phyloP scores from a whole-genome alignment of 495 filamentous ascomycete species.

The Penicillium alfredii region DNA sequence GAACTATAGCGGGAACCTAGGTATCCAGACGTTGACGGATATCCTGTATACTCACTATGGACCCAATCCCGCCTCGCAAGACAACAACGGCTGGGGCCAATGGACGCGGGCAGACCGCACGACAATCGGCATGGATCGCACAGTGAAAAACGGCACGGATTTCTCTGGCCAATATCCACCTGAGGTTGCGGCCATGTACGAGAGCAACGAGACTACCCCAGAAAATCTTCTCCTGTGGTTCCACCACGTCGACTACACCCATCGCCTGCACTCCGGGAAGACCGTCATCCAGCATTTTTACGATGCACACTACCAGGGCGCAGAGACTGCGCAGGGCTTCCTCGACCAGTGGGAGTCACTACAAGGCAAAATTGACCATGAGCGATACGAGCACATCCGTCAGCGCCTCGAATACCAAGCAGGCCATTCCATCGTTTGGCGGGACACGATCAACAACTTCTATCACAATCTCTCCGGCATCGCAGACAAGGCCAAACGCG shows the following conservation, averaged over 20 bases:
- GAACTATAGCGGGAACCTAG: slow-evolving; percentile 65
- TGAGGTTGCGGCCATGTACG: slow-evolving; percentile 51
- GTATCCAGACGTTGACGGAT: slow-evolving; percentile 64
- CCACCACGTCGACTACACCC: slow-evolving; percentile 67
- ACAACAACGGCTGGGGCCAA: slow-evolving; percentile 65
- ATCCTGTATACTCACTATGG: slow-evolving; percentile 63
- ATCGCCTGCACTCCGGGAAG: slow-evolving; percentile 56
- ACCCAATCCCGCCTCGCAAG: slow-evolving; percentile 59
- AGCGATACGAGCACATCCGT: slow-evolving; percentile 53
- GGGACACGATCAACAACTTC: slow-evolving; percentile 57
- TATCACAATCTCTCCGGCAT: slow-evolving; percentile 56
- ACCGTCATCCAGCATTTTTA: slow-evolving; percentile 76
- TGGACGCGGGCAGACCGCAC: slow-evolving; percentile 60
- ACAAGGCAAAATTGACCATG: slow-evolving; percentile 50
- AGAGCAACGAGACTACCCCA: slow-evolving; percentile 57
- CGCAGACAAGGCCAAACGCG: slow-evolving; percentile 47
- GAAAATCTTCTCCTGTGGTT: slow-evolving; percentile 70
- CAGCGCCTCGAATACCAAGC: slow-evolving; percentile 58
- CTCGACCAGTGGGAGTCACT: slow-evolving; percentile 48
- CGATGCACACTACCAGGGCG: slow-evolving; percentile 61
- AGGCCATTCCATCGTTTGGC: slow-evolving; percentile 64
- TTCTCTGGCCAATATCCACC: slow-evolving; percentile 59
- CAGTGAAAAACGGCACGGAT: slow-evolving; percentile 59
- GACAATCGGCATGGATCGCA: slow-evolving; percentile 69
- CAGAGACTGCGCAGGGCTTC: slow-evolving; percentile 54